Evolutionary conservation across 1,139 yeast species (phyloP), one percentile per base, ranked within the genome.

Genomic region (Scheffersomyces segobiensis): DNA sequence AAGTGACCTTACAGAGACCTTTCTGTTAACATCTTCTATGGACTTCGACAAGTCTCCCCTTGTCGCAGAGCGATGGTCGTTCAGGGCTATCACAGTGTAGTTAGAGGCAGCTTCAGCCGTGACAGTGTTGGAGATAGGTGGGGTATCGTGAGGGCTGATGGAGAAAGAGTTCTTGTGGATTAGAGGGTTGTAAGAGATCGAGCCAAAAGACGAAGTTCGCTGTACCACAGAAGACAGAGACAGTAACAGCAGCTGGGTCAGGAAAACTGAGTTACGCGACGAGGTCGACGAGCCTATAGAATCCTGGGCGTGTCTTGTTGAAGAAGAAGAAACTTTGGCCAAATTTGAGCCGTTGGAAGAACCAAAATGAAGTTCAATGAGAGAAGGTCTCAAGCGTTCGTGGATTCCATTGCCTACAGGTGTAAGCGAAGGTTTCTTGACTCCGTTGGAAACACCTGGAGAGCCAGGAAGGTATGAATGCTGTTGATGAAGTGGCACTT

Each of bases 341-440:
- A 53, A 49, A 17, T 39, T 55, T 53, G 56, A 48, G 56, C 46
- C 18, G 52, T 50, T 6, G 52, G 24, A 54, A 49, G 58, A 54
- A 14, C 69, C 69, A 52, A 63, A 63, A 60, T 80, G 80, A 50
- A 79, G 64, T 61, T 81, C 85, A 49, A 78, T 66, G 51, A 81
- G 68, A 2, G 84, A 79, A 0, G 84, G 84, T 55, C 85, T 71
- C 53, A 81, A 55, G 2, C 65, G 69, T 46, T 79, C 80, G 21
- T 69, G 73, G 42, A 70, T 53, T 12, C 70, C 62, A 26, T 62
- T 60, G 21, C 59, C 58, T 46, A 63, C 61, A 2, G 72, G 70
- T 8, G 63, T 59, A 52, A 66, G 57, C 21, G 71, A 67, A 2
- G 73, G 70, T 54, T 65, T 70, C 56, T 65, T 69, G 47, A 32